Conservation (phyloP, 2,329 filamentous ascomycete genomes). For the Rachicladosporium sp. region DNA sequence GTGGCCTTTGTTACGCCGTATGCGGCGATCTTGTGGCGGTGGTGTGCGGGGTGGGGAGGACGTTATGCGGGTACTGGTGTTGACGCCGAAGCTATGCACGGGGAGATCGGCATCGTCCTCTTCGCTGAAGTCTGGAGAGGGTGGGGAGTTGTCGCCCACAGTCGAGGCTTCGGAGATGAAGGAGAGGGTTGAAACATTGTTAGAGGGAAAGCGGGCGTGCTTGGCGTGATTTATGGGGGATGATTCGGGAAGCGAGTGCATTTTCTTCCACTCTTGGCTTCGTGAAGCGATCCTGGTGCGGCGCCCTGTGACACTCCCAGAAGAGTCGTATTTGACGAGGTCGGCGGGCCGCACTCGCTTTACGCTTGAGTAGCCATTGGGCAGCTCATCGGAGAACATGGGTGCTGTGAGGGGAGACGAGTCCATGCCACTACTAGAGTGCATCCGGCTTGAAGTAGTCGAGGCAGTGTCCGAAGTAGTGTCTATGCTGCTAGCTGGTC, state of each 20-base stretch:
- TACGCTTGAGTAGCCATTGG: constrained; percentile 43
- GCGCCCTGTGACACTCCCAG: constrained; percentile 20
- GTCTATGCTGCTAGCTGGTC: constrained; percentile 52
- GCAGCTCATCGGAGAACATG: constrained; percentile 71
- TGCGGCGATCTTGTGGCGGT: constrained; percentile 35
- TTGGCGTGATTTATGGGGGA: constrained; percentile 72
- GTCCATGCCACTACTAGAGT: constrained; percentile 56
- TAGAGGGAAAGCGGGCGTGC: constrained; percentile 60
- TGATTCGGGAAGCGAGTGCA: constrained; percentile 66
- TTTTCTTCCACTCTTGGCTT: constrained; percentile 59
- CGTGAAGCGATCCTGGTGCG: constrained; percentile 19
- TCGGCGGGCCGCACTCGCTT: constrained; percentile 18
- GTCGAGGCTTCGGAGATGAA: constrained; percentile 64
- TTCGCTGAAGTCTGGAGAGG: constrained; percentile 50
- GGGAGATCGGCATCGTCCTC: constrained; percentile 78
- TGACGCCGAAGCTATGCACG: constrained; percentile 56
- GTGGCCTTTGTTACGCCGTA: constrained; percentile 21
- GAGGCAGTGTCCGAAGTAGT: constrained; percentile 79
- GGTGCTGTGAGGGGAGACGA: constrained; percentile 76
- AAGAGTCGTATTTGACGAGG: constrained; percentile 12
- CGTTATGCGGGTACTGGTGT: constrained; percentile 35
- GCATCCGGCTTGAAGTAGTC: constrained; percentile 64
- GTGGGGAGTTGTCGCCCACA: constrained; percentile 47
- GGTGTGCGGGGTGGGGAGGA: constrained; percentile 82
- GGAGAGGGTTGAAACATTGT: constrained; percentile 57